Evolutionary conservation across 192 early-diverging fungal genomes (phyloP), one percentile per base, ranked within the genome.

Genomic region (Gamsiella multidivaricata): DNA sequence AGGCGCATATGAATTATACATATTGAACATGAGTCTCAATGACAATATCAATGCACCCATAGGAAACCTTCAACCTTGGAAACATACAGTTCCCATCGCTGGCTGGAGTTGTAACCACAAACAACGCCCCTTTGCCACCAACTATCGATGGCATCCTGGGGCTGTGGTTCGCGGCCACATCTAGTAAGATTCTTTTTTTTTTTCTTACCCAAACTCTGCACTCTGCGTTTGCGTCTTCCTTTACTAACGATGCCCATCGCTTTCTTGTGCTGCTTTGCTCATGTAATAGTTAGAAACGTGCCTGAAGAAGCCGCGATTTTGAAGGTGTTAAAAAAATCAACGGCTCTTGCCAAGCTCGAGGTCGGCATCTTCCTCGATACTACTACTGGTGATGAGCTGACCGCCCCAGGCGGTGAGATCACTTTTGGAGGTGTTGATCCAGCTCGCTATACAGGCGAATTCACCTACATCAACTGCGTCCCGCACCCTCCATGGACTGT

Each of bases 81-180:
- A 14, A 34, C 2, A 39, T 78, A 1, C 12, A 33, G 2, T 78
- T 78, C 15, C 14, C 8, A 8, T 61, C 52, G 6, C 60, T 51
- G n/a, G 54, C 57, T 4, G 74, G 74, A 23, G 25, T 69, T 1
- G 65, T 78, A 0, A 28, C 36, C 29, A 9, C 20, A 0, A 53
- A 68, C 36, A 50, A 11, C 3, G 54, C 74, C 1, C 4, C 22
- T 5, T 25, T 69, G 5, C 60, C 61, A 11, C 10, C 36, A 15
- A 52, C 52, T 2, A 61, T 78, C 17, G 74, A 78, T 25, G 74
- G 74, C 0, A 63, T 78, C 43, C 57, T 69, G 60, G 74, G 74
- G 2, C 54, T 78, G 20, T 69, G 65, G 66, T 78, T 52, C 54
- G 31, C n/a, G 15, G 23, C 41, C 5, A 26, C 15, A 36, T 15